Base-by-base conservation (phyloP, 2,329 filamentous ascomycete genomes). In the Dothidotthia symphoricarpi region DNA sequence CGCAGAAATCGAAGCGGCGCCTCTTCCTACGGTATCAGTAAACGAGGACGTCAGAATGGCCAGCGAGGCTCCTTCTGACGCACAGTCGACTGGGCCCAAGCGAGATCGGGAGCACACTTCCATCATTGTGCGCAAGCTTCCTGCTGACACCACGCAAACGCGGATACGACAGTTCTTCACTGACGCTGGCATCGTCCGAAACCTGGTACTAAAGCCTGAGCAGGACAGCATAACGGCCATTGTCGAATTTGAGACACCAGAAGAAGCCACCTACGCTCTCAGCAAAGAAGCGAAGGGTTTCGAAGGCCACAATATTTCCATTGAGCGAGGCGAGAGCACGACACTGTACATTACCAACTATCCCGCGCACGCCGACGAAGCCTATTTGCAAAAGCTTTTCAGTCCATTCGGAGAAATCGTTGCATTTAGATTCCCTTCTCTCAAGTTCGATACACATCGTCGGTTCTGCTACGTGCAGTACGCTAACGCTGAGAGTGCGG, bases 401-500 rank as follows among this genome's bases (percentile, higher is more conserved):
- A 40, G 39, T 29, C 63, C 74, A 41, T 91, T 83, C 57, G 93
- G 93, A 28, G 81, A 91, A 28, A 83, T 98, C 38, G 75, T 95
- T 38, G 87, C 84, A 56, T 77, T 97, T 35, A 84, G 93, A 15
- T 93, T 93, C 69, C 93, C 93, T 2, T 95, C 88, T 39, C 78
- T 98, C 34, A 94, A 94, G 63, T 89, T 78, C 66, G 91, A 96
- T 57, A 83, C 85, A 2, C 83, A 87, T 53, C 86, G 93, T 22
- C 85, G 93, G 16, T 98, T 98, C 70, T 96, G 90, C 71, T 98
- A 98, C 65, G 76, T 96, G 6, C 88, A 94, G n/a, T 96, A 96
- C 63, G 77, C 82, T 31, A 80, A 81, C 12, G 45, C 57, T 10
- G 52, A 61, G 10, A 48, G 61, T 32, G 65, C 66, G 1, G 34